Evolutionary conservation across 345 rosid genomes (phyloP).

Genomic region (Erodium maritimum): DNA sequence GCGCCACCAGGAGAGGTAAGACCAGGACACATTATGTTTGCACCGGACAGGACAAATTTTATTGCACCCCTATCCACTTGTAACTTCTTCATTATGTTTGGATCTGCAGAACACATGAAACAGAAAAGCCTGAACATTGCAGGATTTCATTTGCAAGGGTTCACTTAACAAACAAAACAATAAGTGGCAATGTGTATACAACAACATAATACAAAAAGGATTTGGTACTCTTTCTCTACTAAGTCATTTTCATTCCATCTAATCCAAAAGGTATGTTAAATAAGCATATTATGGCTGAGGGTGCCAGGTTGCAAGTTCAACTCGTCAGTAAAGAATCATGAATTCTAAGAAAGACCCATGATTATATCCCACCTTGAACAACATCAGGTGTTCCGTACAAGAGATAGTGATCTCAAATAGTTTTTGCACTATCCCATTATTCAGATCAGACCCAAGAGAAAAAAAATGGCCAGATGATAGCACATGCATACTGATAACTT

Average conservation of each 20-base stretch:
- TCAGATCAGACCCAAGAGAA: too few species aligned
- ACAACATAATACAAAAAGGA: background rate
- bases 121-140: conserved; percentile 5
- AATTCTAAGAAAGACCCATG: background rate
- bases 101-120: conserved; percentile 60
- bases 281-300: background rate
- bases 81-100: conserved; percentile 82
- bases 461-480: too few species aligned
- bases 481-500: too few species aligned
- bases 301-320: background rate
- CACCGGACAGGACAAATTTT: conserved; percentile 90
- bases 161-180: background rate
- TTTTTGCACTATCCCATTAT: too few species aligned
- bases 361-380: background rate
- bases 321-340: background rate
- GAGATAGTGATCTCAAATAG: background rate
- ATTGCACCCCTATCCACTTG: conserved; percentile 99
- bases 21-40: conserved; percentile 99
- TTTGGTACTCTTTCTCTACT: background rate
- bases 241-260: conserved; percentile 2
- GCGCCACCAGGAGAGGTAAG: conserved; percentile 96
- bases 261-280: background rate
- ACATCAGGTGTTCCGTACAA: background rate
- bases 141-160: background rate
- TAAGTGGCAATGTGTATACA: background rate